Evolutionary conservation across 1,284 basidiomycete species (phyloP), one percentile per base, ranked within the genome.

Genomic region (Pyrrhoderma lamaoense): DNA sequence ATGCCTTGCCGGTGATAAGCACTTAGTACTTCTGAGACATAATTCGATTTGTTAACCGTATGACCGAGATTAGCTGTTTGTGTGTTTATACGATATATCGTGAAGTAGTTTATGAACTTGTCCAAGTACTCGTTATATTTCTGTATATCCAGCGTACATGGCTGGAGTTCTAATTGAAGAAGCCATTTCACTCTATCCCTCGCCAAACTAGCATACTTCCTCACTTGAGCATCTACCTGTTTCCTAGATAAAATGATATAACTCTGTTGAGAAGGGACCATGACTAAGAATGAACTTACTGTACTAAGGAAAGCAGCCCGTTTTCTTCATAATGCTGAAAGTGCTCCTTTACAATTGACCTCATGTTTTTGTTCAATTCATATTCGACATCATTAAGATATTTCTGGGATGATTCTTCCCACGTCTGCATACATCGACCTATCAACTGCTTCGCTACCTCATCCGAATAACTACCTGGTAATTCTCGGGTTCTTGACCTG

Each of bases 381-480:
- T 47, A 53, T 44, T 73, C 65, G 0, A 79, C 68, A 0, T 64
- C 52, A 0, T 74, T 70, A 55, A 81, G 80, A n/a, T 84, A 70
- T 0, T 59, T 27, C 11, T 68, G 60, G 0, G 78, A 69, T 0
- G 83, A 79, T 0, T 19, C 48, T 1, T 57, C 56, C 86, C 86
- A 89, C 42, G 68, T 56, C 14, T 63, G 48, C 8, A 74, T 71
- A 18, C 78, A 64, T 1, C 62, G 53, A 1, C 61, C 54, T 42
- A 89, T 82, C 43, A 75, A 78, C 0, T 61, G 54, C 3, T 70
- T 60, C 23, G 78, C 77, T 0, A 85, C 80, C 0, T 76, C 67
- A 56, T 82, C 87, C 0, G 85, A 85, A 54, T 74, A 78, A 54
- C 77, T 75, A 13, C 75, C 79, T 0, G 85, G 83, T 0, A 88